phyloP scores from a whole-genome alignment of 768 basidiomycete species.

The Kwoniella dendrophila region DNA sequence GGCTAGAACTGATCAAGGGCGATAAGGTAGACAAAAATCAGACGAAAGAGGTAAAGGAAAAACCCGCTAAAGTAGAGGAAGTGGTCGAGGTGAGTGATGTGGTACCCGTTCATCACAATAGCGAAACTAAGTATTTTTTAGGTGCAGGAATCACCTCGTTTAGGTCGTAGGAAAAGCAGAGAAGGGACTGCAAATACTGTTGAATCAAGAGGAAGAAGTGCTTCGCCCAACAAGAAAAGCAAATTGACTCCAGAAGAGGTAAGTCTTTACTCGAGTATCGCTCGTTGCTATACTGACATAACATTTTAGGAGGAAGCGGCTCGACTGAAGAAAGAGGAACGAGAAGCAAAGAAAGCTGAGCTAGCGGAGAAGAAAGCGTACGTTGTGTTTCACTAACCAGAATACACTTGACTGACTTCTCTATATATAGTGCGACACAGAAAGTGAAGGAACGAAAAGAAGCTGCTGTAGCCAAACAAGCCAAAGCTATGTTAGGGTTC shows the following conservation, averaged over 20 bases:
- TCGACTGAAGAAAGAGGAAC: slow-evolving; percentile 41
- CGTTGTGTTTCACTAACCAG: slow-evolving; percentile 8
- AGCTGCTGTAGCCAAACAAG: slow-evolving; percentile 35
- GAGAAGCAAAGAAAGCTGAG: slow-evolving; percentile 38
- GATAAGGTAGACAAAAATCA: slow-evolving; percentile 31
- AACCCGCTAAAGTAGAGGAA: slow-evolving; percentile 9
- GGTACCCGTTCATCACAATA: neutral
- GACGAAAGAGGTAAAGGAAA: slow-evolving; percentile 14
- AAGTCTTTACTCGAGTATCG: slow-evolving; percentile 1
- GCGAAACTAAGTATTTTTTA: neutral
- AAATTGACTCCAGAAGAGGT: slow-evolving; percentile 50
- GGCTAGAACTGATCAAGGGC: slow-evolving; percentile 40
- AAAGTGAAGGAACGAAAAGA: slow-evolving; percentile 38
- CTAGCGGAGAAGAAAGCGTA: slow-evolving; percentile 47
- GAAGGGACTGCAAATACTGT: slow-evolving; percentile 44
- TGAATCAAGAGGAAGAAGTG: slow-evolving; percentile 38
- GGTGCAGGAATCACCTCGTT: slow-evolving; percentile 22
- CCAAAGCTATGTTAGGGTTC: slow-evolving; percentile 33
- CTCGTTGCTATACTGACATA: slow-evolving; percentile 15
- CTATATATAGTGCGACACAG: slow-evolving; percentile 31
- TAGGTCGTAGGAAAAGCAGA: slow-evolving; percentile 25
- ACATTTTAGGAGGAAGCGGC: slow-evolving; percentile 39
- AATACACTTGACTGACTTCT: neutral
- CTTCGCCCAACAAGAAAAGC: slow-evolving; percentile 39
- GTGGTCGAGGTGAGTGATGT: slow-evolving; percentile 6